Conservation (phyloP, 2,329 filamentous ascomycete species). For the Magnaporthiopsis poae region DNA sequence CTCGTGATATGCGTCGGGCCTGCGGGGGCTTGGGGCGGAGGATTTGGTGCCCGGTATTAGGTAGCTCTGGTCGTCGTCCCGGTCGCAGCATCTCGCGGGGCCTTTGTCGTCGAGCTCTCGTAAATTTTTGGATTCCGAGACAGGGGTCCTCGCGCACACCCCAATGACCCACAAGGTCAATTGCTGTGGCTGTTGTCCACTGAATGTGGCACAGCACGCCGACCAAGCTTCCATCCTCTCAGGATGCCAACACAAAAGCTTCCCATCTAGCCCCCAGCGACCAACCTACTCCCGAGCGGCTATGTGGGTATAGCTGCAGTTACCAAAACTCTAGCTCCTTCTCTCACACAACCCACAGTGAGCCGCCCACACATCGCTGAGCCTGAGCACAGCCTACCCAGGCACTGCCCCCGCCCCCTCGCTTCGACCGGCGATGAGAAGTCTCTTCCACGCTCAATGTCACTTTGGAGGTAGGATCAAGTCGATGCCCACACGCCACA, state of each 20-base stretch:
- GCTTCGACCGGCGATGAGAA: no score
- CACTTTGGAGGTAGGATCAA: neutral
- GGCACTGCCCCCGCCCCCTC: no score
- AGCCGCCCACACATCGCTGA: no score
- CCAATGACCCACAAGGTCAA: neutral
- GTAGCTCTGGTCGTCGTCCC: neutral
- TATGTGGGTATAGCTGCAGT: neutral
- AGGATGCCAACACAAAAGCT: neutral
- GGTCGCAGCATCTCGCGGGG: neutral
- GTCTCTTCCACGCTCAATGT: neutral
- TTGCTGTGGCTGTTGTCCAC: neutral
- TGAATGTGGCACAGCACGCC: neutral
- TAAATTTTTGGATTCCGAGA: constrained; percentile 4
- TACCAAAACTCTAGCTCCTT: neutral
- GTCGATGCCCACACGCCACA: no score
- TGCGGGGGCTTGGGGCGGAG: neutral
- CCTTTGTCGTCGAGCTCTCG: neutral
- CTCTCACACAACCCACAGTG: no score
- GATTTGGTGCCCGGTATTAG: neutral
- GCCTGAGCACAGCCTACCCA: no score
- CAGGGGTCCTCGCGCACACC: neutral
- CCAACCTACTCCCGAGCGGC: neutral
- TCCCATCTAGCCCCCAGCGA: neutral
- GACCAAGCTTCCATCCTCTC: no score
- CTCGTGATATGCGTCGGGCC: neutral